Evolutionary conservation across 2,329 filamentous ascomycete genomes (phyloP).

Genomic region (Stenocarpella maydis): DNA sequence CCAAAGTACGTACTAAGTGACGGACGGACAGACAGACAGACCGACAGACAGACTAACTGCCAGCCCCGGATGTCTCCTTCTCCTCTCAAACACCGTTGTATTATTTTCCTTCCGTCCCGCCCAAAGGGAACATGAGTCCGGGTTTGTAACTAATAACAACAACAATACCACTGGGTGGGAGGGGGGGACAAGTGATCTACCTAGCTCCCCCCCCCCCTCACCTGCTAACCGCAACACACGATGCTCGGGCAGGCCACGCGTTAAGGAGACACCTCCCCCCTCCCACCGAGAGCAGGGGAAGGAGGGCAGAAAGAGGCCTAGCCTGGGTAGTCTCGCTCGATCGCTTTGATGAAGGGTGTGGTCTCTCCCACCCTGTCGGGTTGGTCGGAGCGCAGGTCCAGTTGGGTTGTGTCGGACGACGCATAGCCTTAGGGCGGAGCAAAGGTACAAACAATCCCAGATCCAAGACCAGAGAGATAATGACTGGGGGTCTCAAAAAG

Average conservation of each 20-base stretch:
- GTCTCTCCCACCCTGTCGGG: conserved; percentile 6
- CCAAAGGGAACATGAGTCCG: conserved; percentile 22
- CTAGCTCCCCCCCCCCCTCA: not conserved
- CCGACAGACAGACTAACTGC: not conserved
- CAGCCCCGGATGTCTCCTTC: not conserved
- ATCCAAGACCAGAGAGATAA: not conserved
- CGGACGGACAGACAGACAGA: too few species aligned
- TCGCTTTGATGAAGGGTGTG: not conserved
- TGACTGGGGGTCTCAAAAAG: conserved; percentile 21
- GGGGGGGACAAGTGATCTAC: not conserved
- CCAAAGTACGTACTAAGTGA: not conserved
- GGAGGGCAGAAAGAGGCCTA: not conserved
- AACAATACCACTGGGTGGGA: not conserved
- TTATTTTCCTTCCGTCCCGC: conserved; percentile 12
- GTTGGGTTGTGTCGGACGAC: conserved; percentile 20
- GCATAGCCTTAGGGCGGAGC: conserved; percentile 33
- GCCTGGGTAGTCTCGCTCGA: conserved; percentile 1
- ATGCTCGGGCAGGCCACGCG: not conserved
- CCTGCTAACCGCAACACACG: not conserved
- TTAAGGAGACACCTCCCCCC: conserved; percentile 10
- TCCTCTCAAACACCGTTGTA: not conserved
- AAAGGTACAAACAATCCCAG: not conserved
- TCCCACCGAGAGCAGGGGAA: conserved; percentile 10
- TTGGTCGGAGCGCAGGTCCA: not conserved
- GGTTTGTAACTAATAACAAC: conserved; percentile 11